Percentiles rank a stretch among this genome's conserved stretches.
phyloP scores from a whole-genome alignment of 1,284 basidiomycete species.

The Thecaphora thlaspeos region DNA sequence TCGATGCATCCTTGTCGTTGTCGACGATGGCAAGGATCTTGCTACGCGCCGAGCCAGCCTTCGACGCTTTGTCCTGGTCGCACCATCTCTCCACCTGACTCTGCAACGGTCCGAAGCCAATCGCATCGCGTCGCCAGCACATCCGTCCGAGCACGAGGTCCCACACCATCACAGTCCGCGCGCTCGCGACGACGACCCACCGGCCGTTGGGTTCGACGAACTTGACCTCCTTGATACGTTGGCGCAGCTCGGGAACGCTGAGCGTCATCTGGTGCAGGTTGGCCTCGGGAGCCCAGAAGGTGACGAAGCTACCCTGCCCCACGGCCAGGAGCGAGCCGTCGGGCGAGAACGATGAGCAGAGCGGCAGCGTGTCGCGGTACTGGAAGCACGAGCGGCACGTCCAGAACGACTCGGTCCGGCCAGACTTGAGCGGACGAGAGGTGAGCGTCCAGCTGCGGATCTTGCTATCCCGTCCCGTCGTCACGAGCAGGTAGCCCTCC shows the following conservation, averaged over 20 bases:
- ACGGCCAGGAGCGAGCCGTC: constrained; percentile 85
- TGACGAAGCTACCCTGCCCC: constrained; percentile 69
- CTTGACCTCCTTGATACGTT: constrained; percentile 12
- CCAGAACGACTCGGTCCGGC: constrained; percentile 46
- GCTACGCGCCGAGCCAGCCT: background rate
- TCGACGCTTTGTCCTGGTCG: background rate
- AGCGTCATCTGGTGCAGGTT: constrained; percentile 70
- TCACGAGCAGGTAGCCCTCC: constrained; percentile 62
- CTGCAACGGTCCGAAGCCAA: constrained; percentile 8
- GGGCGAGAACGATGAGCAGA: constrained; percentile 71
- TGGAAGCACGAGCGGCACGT: constrained; percentile 47
- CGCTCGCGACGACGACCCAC: constrained; percentile 31
- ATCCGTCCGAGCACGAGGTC: constrained; percentile 45
- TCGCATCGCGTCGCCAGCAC: constrained; percentile 15
- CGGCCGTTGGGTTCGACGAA: constrained; percentile 47
- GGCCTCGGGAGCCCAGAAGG: constrained; percentile 73
- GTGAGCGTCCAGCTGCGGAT: constrained; percentile 69
- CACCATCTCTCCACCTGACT: constrained; percentile 9
- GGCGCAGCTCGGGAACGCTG: constrained; percentile 34
- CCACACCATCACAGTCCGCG: constrained; percentile 36
- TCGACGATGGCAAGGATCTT: constrained; percentile 6
- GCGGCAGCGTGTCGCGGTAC: constrained; percentile 43
- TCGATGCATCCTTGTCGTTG: background rate
- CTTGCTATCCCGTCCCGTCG: constrained; percentile 69
- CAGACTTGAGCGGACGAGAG: constrained; percentile 41